A percentile compares a stretch with the other conserved stretches of the same genome.
These are phyloP conservation scores for Rhizomucor pusillus DNA, from an alignment of 371 early-diverging fungal species.

Conservation along the genomic window DNA sequence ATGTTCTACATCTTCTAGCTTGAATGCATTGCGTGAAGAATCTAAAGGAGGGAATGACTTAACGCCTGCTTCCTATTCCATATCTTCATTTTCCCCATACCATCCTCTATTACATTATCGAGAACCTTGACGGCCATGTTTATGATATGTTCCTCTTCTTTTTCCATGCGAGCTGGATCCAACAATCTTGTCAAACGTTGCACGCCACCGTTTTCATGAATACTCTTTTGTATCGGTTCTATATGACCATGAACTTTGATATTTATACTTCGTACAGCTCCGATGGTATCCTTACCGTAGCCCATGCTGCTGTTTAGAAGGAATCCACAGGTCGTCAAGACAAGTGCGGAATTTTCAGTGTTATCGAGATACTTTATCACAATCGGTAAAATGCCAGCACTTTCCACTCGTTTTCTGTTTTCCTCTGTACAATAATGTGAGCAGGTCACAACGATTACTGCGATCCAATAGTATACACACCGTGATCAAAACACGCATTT, in stretches of 20 bases:
- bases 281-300: slow-evolving; percentile 71
- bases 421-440: slow-evolving; percentile 42
- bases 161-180: slow-evolving; percentile 29
- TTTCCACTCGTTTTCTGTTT: slow-evolving; percentile 63
- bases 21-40: slow-evolving; percentile 10
- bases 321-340: slow-evolving; percentile 66
- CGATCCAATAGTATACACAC: slow-evolving; percentile 40
- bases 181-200: slow-evolving; percentile 33
- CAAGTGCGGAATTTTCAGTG: slow-evolving; percentile 33
- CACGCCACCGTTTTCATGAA: slow-evolving; percentile 25
- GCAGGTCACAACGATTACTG: too few species aligned
- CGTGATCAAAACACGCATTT: slow-evolving; percentile 78
- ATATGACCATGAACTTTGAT: too few species aligned
- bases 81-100: slow-evolving; percentile 13
- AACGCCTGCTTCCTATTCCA: slow-evolving; percentile 10
- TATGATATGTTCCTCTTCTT: slow-evolving; percentile 36
- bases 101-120: slow-evolving; percentile 31
- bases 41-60: slow-evolving; percentile 5
- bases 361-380: slow-evolving; percentile 42
- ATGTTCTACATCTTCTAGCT: slow-evolving; percentile 6
- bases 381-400: slow-evolving; percentile 42
- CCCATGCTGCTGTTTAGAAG: slow-evolving; percentile 76
- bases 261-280: too few species aligned
- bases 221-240: background rate
- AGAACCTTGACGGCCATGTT: slow-evolving; percentile 33